Conservation (phyloP, 495 filamentous ascomycete genomes). For the Podospora tetraspora region DNA sequence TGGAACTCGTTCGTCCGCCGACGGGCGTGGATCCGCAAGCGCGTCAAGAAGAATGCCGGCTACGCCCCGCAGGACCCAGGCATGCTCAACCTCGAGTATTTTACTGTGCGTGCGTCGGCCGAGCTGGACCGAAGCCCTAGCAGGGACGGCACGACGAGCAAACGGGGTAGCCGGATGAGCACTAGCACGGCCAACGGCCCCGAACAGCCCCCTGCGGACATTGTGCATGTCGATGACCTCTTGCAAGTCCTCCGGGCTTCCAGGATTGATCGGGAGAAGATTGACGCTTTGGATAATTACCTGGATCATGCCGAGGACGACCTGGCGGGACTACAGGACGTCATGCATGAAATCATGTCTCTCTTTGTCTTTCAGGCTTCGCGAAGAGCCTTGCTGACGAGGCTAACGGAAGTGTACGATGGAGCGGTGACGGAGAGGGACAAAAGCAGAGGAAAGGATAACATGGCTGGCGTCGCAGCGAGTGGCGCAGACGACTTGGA, state of each 20-base stretch:
- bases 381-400: slow-evolving; percentile 64
- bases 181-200: slow-evolving; percentile 15
- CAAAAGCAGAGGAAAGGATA: slow-evolving; percentile 18
- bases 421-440: slow-evolving; percentile 30
- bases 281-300: slow-evolving; percentile 74
- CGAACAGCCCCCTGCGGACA: slow-evolving; percentile 34
- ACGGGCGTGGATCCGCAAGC: slow-evolving; percentile 79
- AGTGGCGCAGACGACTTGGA: slow-evolving; percentile 20
- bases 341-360: slow-evolving; percentile 80
- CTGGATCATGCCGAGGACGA: slow-evolving; percentile 75
- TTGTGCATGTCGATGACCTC: slow-evolving; percentile 60
- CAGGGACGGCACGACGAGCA: slow-evolving; percentile 14
- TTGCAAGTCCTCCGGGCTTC: slow-evolving; percentile 58
- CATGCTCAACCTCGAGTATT: slow-evolving; percentile 77
- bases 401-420: slow-evolving; percentile 59
- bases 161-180: slow-evolving; percentile 23
- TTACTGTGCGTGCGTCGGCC: slow-evolving; percentile 61
- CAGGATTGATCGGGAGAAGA: slow-evolving; percentile 84
- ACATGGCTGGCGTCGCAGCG: slow-evolving; percentile 23
- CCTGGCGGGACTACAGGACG: slow-evolving; percentile 65
- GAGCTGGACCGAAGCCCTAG: slow-evolving; percentile 35
- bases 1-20: slow-evolving; percentile 88
- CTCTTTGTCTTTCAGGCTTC: slow-evolving; percentile 87
- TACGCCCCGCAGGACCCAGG: slow-evolving; percentile 43
- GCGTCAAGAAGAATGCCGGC: slow-evolving; percentile 56